A percentile compares a stretch with the other conserved stretches of the same genome.
These are phyloP conservation scores for Phylloporus sp. DNA, from an alignment of 768 basidiomycete genomes.

Conservation along the genomic window DNA sequence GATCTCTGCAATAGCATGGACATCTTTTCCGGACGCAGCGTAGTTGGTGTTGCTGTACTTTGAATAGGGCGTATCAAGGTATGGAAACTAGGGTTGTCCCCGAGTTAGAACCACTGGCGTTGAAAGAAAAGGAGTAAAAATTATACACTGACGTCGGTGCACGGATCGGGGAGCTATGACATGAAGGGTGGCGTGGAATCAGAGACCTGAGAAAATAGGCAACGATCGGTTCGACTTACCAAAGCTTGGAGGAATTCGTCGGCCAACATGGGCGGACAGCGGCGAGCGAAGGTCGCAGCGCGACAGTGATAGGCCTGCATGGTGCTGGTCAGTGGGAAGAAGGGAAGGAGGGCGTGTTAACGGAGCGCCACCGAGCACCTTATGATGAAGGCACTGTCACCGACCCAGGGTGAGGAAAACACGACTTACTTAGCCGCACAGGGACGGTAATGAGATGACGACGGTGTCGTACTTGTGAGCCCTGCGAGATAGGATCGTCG, in stretches of 20 bases:
- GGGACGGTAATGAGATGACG: neutral
- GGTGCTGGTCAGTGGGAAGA: neutral
- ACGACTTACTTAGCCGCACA: neutral
- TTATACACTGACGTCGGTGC: conserved; percentile 6
- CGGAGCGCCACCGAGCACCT: neutral
- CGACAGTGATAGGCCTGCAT: conserved; percentile 11
- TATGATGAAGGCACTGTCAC: neutral
- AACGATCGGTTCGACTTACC: conserved; percentile 1
- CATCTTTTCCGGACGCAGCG: conserved; percentile 9
- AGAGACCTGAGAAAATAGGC: neutral
- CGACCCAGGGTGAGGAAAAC: neutral
- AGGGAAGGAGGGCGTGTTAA: neutral
- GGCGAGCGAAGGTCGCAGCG: neutral
- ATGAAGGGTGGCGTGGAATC: neutral
- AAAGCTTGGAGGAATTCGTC: conserved; percentile 12
- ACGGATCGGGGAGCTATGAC: conserved; percentile 14
- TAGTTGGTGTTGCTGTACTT: conserved; percentile 14
- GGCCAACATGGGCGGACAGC: conserved; percentile 9
- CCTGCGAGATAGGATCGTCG: neutral
- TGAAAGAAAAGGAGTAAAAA: neutral
- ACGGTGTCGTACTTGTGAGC: neutral
- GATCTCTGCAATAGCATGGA: conserved; percentile 13
- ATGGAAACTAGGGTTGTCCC: conserved; percentile 4
- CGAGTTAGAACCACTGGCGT: neutral
- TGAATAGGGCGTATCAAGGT: conserved; percentile 17